phyloP scores from a whole-genome alignment of 345 rosid species.

The Mercurialis annua region DNA sequence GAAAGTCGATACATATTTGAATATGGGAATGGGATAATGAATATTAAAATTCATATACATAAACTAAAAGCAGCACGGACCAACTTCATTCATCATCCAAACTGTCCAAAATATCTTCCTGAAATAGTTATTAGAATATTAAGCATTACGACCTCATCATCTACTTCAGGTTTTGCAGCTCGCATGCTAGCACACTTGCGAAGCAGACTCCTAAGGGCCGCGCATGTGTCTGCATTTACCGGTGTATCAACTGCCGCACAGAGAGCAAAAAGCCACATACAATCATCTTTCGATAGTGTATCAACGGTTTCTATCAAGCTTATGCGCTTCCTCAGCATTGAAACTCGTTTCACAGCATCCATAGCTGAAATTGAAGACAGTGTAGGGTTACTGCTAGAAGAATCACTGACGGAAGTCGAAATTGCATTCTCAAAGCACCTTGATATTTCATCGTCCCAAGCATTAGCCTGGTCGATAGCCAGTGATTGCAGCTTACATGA shows the following conservation, averaged over 20 bases:
- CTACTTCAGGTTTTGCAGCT: constrained; percentile 52
- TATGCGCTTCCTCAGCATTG: constrained; percentile 62
- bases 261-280: constrained; percentile 70
- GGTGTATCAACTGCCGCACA: constrained; percentile 80
- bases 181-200: constrained; percentile 78
- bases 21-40: too few relatives aligned
- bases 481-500: too few relatives aligned
- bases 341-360: constrained; percentile 69
- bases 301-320: constrained; percentile 37
- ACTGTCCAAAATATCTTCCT: constrained; percentile 78
- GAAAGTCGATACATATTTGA: too few relatives aligned
- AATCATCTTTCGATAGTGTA: constrained; percentile 41
- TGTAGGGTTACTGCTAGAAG: constrained; percentile 31
- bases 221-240: constrained; percentile 59
- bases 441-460: constrained; percentile 8
- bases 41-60: too few relatives aligned
- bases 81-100: constrained; percentile 29
- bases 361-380: constrained; percentile 51
- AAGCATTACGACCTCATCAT: constrained; percentile 69
- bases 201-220: constrained; percentile 58
- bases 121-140: constrained; percentile 73
- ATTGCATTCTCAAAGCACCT: constrained; percentile 3
- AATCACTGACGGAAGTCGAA: constrained; percentile 12
- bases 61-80: too few relatives aligned
- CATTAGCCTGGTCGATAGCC: background rate